A percentile compares a stretch with the other conserved stretches of the same genome.
phyloP scores from a whole-genome alignment of 2,329 filamentous ascomycete genomes.

The Penicillium vulpinum region DNA sequence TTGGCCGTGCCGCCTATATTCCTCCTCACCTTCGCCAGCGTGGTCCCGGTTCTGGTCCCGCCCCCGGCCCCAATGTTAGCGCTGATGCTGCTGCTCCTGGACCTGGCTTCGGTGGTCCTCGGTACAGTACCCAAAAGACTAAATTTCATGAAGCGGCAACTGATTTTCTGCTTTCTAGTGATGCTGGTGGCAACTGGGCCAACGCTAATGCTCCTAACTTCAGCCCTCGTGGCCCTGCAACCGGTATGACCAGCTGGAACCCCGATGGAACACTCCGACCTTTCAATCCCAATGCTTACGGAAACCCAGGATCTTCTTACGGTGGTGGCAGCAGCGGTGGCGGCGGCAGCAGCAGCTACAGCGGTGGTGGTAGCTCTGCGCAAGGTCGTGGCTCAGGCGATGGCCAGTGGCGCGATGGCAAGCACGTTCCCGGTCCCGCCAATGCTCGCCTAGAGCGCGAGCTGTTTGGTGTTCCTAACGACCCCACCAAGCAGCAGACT shows the following conservation, averaged over 20 bases:
- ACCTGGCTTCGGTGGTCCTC: slow-evolving; percentile 37
- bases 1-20: slow-evolving; percentile 64
- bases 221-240: slow-evolving; percentile 47
- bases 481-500: slow-evolving; percentile 91
- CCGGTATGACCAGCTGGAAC: slow-evolving; percentile 43
- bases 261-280: slow-evolving; percentile 41
- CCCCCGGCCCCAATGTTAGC: slow-evolving; percentile 16
- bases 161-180: slow-evolving; percentile 25
- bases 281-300: slow-evolving; percentile 64
- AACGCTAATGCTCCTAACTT: slow-evolving; percentile 61
- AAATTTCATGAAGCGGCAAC: slow-evolving; percentile 3
- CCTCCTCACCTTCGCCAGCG: slow-evolving; percentile 62
- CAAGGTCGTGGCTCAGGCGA: slow-evolving; percentile 80
- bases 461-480: slow-evolving; percentile 86
- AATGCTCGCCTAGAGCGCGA: slow-evolving; percentile 93
- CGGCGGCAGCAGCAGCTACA: slow-evolving; percentile 54
- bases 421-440: slow-evolving; percentile 85
- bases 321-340: slow-evolving; percentile 52
- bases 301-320: slow-evolving; percentile 50
- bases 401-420: slow-evolving; percentile 94
- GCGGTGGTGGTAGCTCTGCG: slow-evolving; percentile 35
- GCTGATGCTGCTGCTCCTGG: slow-evolving; percentile 40
- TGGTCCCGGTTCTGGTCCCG: slow-evolving; percentile 27
- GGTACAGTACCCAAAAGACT: slow-evolving; percentile 29
- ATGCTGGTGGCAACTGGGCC: slow-evolving; percentile 51